phyloP scores from a whole-genome alignment of 495 filamentous ascomycete genomes.

The Lepidopterella palustris region DNA sequence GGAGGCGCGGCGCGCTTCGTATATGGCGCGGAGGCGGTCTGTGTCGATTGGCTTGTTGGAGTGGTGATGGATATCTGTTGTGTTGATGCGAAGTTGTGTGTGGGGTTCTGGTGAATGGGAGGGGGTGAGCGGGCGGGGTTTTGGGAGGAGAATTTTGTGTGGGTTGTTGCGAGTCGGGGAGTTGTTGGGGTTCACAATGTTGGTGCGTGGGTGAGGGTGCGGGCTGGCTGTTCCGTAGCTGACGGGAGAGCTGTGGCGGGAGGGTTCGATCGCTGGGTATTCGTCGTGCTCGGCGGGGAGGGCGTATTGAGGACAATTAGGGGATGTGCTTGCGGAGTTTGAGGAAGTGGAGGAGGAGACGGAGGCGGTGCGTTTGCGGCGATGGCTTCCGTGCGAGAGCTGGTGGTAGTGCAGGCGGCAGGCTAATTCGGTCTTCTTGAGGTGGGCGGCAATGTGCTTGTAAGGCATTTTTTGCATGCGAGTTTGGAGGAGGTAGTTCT shows the following conservation, averaged over 20 bases:
- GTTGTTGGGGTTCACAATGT: too few relatives aligned
- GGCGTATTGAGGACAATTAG: conserved; percentile 30
- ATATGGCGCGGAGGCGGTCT: conserved; percentile 59
- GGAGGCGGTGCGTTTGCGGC: conserved; percentile 60
- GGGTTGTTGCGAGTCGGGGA: conserved; percentile 5
- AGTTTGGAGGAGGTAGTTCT: conserved; percentile 78
- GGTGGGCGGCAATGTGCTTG: conserved; percentile 75
- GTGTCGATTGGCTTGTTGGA: conserved; percentile 56
- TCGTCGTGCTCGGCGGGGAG: conserved; percentile 25
- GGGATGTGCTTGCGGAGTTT: conserved; percentile 26
- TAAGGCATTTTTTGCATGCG: conserved; percentile 81
- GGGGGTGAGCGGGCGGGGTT: conserved; percentile 25
- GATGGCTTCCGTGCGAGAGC: conserved; percentile 71
- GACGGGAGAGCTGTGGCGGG: conserved; percentile 29
- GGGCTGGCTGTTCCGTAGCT: conserved; percentile 24
- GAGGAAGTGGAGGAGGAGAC: conserved; percentile 45
- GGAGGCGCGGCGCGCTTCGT: conserved; percentile 58
- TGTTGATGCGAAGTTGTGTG: conserved; percentile 31
- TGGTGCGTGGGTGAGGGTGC: conserved; percentile 9
- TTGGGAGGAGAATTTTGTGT: conserved; percentile 33
- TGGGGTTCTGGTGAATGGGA: conserved; percentile 27
- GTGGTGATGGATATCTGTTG: conserved; percentile 23
- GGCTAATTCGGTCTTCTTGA: conserved; percentile 80
- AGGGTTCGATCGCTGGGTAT: conserved; percentile 19
- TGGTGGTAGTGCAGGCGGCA: conserved; percentile 82